Conservation (phyloP, 2,329 filamentous ascomycete species). For the Beauveria rudraprayagi region DNA sequence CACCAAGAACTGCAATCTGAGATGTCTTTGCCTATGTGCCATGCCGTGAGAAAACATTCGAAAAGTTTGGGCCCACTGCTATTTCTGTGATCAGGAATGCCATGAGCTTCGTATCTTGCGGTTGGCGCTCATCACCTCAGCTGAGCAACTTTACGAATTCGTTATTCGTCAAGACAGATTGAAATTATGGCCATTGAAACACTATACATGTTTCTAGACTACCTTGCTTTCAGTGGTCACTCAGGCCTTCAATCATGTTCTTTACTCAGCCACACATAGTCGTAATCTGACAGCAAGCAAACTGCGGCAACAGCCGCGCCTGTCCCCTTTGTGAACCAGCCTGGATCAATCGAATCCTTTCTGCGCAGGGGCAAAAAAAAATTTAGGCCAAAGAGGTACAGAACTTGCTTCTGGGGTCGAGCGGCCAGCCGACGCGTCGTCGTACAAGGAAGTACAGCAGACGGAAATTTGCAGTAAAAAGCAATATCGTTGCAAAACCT, state of each 20-base stretch:
- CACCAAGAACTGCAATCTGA: too few relatives aligned
- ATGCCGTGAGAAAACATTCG: too few relatives aligned
- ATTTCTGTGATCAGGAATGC: too few relatives aligned
- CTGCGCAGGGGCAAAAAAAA: neutral
- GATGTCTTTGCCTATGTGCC: too few relatives aligned
- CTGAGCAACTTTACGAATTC: too few relatives aligned
- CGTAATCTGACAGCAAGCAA: conserved; percentile 15
- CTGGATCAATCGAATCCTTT: neutral
- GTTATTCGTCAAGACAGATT: too few relatives aligned
- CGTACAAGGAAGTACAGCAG: conserved; percentile 6
- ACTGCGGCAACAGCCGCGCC: conserved; percentile 10
- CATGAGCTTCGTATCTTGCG: too few relatives aligned
- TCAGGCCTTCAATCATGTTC: conserved; percentile 15
- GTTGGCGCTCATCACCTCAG: too few relatives aligned
- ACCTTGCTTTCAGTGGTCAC: conserved; percentile 9
- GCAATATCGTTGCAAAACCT: conserved; percentile 13
- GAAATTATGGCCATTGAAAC: conserved; percentile 14
- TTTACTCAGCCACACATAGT: conserved; percentile 15
- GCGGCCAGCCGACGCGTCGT: neutral
- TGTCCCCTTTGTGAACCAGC: neutral
- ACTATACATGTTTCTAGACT: conserved; percentile 15
- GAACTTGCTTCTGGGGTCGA: neutral
- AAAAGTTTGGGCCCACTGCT: too few relatives aligned
- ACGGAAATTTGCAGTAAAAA: conserved; percentile 16
- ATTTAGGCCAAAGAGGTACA: conserved; percentile 8